These are phyloP conservation scores for Fomitopsis schrenkii DNA, from an alignment of 1,284 basidiomycete genomes.

Conservation along the genomic window DNA sequence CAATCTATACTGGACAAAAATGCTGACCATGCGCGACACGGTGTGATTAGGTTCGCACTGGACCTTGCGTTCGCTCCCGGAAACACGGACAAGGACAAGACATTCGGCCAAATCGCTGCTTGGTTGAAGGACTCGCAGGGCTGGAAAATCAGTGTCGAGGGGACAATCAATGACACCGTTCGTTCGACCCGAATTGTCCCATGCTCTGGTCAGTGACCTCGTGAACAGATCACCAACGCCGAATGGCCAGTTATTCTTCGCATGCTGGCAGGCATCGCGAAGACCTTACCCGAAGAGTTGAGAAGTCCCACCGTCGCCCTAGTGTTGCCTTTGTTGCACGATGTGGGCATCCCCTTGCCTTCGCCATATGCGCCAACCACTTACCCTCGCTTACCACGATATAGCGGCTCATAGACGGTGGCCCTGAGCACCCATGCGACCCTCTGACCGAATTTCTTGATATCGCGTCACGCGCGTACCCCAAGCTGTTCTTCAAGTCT, in stretches of 20 bases:
- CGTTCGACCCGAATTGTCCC: slow-evolving; percentile 9
- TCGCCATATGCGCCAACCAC: neutral
- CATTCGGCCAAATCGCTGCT: slow-evolving; percentile 31
- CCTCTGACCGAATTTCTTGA: slow-evolving; percentile 47
- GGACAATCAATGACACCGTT: slow-evolving; percentile 39
- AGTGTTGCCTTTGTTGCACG: slow-evolving; percentile 47
- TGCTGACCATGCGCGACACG: slow-evolving; percentile 20
- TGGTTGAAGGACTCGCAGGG: slow-evolving; percentile 38
- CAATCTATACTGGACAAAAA: slow-evolving; percentile 29
- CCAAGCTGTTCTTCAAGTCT: slow-evolving; percentile 72
- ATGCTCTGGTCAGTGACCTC: neutral
- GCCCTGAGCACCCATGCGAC: slow-evolving; percentile 41
- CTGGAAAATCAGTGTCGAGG: slow-evolving; percentile 42
- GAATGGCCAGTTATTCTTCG: slow-evolving; percentile 40
- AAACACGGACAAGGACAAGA: slow-evolving; percentile 21
- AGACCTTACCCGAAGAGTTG: slow-evolving; percentile 41
- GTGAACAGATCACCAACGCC: slow-evolving; percentile 35
- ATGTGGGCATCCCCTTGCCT: slow-evolving; percentile 36
- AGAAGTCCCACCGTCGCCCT: slow-evolving; percentile 26
- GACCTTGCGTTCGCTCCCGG: slow-evolving; percentile 36
- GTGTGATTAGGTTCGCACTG: slow-evolving; percentile 35
- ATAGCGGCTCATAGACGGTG: slow-evolving; percentile 44
- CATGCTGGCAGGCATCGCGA: slow-evolving; percentile 37
- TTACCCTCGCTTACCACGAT: slow-evolving; percentile 14
- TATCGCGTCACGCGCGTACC: slow-evolving; percentile 46